phyloP scores from a whole-genome alignment of 2,329 filamentous ascomycete species.

The Neurospora sp. region DNA sequence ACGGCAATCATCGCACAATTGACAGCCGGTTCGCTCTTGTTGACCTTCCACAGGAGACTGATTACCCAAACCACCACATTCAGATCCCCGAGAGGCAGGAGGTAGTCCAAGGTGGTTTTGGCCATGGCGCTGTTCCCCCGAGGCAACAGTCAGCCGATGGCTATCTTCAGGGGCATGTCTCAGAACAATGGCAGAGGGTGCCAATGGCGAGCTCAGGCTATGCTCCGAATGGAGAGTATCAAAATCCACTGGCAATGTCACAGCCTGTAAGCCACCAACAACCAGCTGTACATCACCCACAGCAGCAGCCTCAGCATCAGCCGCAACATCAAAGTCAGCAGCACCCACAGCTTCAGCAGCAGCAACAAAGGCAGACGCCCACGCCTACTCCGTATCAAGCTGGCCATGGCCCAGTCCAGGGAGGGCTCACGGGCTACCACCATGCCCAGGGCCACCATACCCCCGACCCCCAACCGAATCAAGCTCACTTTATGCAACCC shows the following conservation, averaged over 20 bases:
- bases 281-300: conserved; percentile 2
- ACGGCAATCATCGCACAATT: conserved; percentile 8
- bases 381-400: conserved; percentile 8
- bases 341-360: conserved; percentile 14
- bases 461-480: neutral
- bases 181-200: conserved; percentile 13
- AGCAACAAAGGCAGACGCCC: conserved; percentile 3
- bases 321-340: conserved; percentile 8
- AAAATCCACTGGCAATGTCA: conserved; percentile 12
- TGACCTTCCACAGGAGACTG: conserved; percentile 6
- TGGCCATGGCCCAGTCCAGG: conserved; percentile 1
- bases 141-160: conserved; percentile 5
- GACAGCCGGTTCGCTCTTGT: conserved; percentile 12
- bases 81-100: conserved; percentile 7
- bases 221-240: conserved; percentile 10
- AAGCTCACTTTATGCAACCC: conserved; percentile 8
- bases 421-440: neutral
- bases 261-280: conserved; percentile 5
- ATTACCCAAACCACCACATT: conserved; percentile 8
- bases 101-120: conserved; percentile 8
- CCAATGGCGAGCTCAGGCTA: conserved; percentile 7
- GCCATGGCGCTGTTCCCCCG: conserved; percentile 2
- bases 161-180: conserved; percentile 8
- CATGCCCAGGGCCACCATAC: neutral
- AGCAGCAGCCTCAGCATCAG: conserved; percentile 10